Percentiles rank a stretch among this genome's conserved stretches.
Evolutionary conservation across 2,329 filamentous ascomycete genomes (phyloP).

Genomic region (Ophiosphaerella narmari): DNA sequence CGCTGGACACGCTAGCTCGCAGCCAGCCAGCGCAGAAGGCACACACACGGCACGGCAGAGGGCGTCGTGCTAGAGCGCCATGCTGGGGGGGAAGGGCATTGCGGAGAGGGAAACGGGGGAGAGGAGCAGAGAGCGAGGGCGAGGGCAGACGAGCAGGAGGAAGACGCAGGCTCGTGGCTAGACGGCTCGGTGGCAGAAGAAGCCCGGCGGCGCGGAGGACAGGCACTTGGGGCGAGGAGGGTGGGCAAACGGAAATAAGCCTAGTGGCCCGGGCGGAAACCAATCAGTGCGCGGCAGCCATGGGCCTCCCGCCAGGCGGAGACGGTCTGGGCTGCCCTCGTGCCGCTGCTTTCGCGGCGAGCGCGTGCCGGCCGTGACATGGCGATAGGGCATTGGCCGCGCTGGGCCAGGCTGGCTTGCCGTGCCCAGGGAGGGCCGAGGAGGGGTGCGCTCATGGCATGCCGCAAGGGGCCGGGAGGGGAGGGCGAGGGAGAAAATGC

Average conservation of each 20-base stretch:
- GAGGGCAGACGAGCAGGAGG: conserved; percentile 4
- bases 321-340: no score
- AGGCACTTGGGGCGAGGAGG: not conserved
- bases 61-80: conserved; percentile 10
- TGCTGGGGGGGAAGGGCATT: conserved; percentile 3
- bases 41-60: conserved; percentile 6
- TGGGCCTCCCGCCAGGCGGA: no score
- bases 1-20: conserved; percentile 22
- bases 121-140: conserved; percentile 3
- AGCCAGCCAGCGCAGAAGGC: conserved; percentile 17
- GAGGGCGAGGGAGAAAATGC: conserved; percentile 10
- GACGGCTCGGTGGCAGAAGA: not conserved
- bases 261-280: no score
- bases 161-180: not conserved
- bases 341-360: no score
- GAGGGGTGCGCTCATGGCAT: not conserved
- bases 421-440: not conserved
- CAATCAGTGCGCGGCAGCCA: no score
- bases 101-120: conserved; percentile 9
- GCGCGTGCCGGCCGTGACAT: no score
- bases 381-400: no score
- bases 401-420: no score
- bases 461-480: not conserved
- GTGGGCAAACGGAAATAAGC: no score
- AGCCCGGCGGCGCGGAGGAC: not conserved